Evolutionary conservation across 1,139 yeast species (phyloP), one percentile per base, ranked within the genome.

Genomic region (Pichia sp.): DNA sequence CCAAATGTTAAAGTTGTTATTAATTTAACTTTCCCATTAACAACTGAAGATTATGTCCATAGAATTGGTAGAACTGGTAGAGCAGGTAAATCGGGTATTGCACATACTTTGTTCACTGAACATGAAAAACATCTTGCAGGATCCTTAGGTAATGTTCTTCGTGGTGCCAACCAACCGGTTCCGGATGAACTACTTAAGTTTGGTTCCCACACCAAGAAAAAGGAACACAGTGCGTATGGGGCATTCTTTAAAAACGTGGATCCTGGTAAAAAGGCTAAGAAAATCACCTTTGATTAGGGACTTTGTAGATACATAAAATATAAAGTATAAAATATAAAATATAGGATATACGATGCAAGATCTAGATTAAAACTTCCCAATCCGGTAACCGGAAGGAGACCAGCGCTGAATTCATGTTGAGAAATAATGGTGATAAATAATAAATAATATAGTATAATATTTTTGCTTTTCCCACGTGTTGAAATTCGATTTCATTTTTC

Each of bases 61-160:
- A 82, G 99, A 73, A 93, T 93, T 62, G 99, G 99, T 60, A 85
- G 99, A 77, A 93, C 99, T 19, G 99, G 99, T 57, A 84, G 99
- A 73, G 99, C 99, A 18, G 99, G 99, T 45, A 89, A 87, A 70
- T 76, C 90, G 2, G 99, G 99, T 65, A 81, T 82, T 58, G 96
- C 99, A 22, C 95, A 91, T 67, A 93, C 99, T 1, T 75, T 93
- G 52, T 93, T 93, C 73, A 95, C 99, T 10, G 98, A 91, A 62
- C 96, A 91, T 64, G 99, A 93, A 68, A 93, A 93, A 71, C 99
- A 93, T 68, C 77, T 95, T 52, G 87, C 96, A 58, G 99, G 99
- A 57, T 98, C 96, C 4, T 75, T 93, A 61, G 85, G 88, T 73
- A 93, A 93, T 67, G 90, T 93, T 48, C 75, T 93, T 62, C 79